Evolutionary conservation across 1,139 yeast species (phyloP).

Genomic region (Taphrina flavorubra): DNA sequence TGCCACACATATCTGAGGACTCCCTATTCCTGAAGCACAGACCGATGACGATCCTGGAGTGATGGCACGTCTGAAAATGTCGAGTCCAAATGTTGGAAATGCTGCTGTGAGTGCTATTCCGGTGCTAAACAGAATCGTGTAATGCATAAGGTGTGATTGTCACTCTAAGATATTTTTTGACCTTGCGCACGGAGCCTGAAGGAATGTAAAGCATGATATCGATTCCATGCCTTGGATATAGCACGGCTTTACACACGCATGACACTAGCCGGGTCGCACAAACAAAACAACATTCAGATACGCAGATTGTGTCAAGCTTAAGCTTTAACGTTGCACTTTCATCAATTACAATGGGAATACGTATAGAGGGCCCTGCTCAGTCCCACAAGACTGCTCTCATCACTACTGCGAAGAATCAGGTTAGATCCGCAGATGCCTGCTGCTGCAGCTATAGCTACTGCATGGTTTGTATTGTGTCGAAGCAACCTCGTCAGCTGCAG

Average conservation of each 20-base stretch:
- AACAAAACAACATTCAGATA: neutral
- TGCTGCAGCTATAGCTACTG: too few relatives aligned
- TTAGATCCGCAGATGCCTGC: neutral
- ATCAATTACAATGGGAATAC: too few relatives aligned
- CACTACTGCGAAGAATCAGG: too few relatives aligned
- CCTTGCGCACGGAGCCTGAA: too few relatives aligned
- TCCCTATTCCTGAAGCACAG: neutral
- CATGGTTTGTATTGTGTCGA: neutral
- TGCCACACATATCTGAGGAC: slow-evolving; percentile 25
- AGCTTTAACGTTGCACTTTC: neutral
- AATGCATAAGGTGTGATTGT: neutral
- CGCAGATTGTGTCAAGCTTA: neutral
- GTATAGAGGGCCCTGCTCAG: too few relatives aligned
- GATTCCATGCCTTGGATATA: neutral
- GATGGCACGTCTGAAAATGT: neutral
- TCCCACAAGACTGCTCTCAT: too few relatives aligned
- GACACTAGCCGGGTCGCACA: neutral
- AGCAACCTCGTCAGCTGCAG: too few relatives aligned
- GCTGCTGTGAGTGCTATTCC: neutral
- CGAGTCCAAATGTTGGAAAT: neutral
- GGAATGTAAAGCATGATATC: too few relatives aligned
- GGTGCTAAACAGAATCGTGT: neutral
- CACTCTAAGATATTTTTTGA: too few relatives aligned
- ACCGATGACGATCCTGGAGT: slow-evolving; percentile 1
- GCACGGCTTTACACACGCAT: neutral